phyloP scores from a whole-genome alignment of 2,329 filamentous ascomycete species.

The Fusarium palustre region DNA sequence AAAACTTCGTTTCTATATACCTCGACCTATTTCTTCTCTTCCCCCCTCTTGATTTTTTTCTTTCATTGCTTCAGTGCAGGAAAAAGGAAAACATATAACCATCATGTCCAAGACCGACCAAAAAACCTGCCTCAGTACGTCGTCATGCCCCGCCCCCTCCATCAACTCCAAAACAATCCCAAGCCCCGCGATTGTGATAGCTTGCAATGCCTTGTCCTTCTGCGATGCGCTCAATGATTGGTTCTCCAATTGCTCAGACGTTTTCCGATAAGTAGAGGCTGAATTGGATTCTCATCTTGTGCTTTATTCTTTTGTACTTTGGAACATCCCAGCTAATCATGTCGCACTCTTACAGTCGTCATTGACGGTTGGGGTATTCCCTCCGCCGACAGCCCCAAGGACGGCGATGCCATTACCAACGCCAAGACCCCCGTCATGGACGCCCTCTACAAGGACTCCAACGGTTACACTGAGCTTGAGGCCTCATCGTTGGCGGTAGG shows the following conservation, averaged over 20 bases:
- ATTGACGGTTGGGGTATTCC: constrained; percentile 99
- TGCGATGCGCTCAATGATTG: constrained; percentile 39
- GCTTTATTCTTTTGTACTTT: constrained; percentile 67
- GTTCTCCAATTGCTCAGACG: constrained; percentile 30
- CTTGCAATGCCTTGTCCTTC: constrained; percentile 28
- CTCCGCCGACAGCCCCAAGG: constrained; percentile 79
- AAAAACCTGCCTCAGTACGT: constrained; percentile 72
- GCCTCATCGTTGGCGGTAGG: constrained; percentile 96
- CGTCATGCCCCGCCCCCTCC: constrained; percentile 49
- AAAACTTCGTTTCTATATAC: constrained; percentile 29
- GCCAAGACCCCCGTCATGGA: constrained; percentile 97
- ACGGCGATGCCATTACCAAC: constrained; percentile 95
- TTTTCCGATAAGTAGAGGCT: constrained; percentile 32
- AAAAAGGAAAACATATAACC: constrained; percentile 32
- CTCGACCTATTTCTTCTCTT: constrained; percentile 24
- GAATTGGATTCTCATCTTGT: constrained; percentile 59
- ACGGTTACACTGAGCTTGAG: constrained; percentile 92
- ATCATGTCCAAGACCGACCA: constrained; percentile 67
- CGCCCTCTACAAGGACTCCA: constrained; percentile 81
- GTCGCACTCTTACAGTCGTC: constrained; percentile 76
- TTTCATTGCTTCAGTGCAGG: constrained; percentile 31
- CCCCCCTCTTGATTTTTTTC: constrained; percentile 26
- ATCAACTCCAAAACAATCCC: constrained; percentile 42
- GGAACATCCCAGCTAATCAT: constrained; percentile 71
- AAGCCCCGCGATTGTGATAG: constrained; percentile 39